Conservation (phyloP, 1,284 basidiomycete genomes). For the Ustilago hordei region DNA sequence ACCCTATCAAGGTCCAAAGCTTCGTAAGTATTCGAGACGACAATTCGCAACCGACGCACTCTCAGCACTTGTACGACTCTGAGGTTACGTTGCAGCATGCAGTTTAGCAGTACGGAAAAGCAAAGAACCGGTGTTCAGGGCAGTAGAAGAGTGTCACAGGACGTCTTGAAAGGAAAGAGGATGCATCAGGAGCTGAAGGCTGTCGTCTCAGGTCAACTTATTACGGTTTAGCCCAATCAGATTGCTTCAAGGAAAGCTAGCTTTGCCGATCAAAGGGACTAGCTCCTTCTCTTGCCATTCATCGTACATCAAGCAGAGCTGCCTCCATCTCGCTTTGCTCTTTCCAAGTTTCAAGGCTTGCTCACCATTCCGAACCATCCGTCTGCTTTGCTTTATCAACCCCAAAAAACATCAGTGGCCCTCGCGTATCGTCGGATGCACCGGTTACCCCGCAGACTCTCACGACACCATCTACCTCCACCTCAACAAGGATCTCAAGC, state of each 20-base stretch:
- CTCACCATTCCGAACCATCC: neutral
- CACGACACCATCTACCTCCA: constrained; percentile 68
- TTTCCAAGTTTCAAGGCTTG: neutral
- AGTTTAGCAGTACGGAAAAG: neutral
- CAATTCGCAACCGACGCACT: neutral
- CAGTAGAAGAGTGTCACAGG: too few species aligned
- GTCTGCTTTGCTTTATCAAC: neutral
- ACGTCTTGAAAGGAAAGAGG: too few species aligned
- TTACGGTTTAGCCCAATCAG: too few species aligned
- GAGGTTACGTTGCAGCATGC: neutral
- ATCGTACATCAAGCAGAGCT: neutral
- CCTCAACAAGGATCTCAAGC: constrained; percentile 60
- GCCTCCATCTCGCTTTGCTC: neutral
- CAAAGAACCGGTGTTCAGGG: neutral
- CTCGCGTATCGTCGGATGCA: constrained; percentile 66
- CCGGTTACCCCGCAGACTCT: constrained; percentile 66
- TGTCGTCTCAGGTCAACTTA: too few species aligned
- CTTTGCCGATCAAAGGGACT: too few species aligned
- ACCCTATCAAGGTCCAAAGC: constrained; percentile 89
- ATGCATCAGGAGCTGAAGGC: neutral
- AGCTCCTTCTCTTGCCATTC: neutral
- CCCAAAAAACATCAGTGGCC: constrained; percentile 44
- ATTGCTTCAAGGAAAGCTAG: too few species aligned
- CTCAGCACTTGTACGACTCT: too few species aligned
- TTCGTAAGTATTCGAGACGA: constrained; percentile 75